Percentiles rank a stretch among this genome's conserved stretches.
Conservation (phyloP, 169 alveolate species). For the Eimeria brunetti region DNA sequence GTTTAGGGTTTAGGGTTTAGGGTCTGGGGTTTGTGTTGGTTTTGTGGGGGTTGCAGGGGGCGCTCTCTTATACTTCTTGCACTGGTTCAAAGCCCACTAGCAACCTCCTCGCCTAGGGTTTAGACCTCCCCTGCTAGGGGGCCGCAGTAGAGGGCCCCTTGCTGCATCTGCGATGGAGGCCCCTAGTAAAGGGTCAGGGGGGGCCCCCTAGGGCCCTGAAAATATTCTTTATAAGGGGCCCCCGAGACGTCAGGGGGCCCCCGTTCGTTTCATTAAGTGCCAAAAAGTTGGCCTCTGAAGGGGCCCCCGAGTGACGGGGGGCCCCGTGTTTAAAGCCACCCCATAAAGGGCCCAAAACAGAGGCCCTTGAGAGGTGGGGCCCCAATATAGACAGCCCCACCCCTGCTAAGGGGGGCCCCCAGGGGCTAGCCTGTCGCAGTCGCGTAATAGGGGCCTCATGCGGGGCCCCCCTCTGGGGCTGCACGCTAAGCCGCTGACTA, state of each 20-base stretch:
- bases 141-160: not conserved
- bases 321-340: not conserved
- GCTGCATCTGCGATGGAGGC: not conserved
- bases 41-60: slow-evolving; percentile 35
- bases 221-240: not conserved
- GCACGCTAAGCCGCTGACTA: not conserved
- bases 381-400: not conserved
- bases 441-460: not conserved
- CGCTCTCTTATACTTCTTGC: slow-evolving; percentile 24
- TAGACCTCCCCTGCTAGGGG: not conserved
- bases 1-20: slow-evolving; percentile 2
- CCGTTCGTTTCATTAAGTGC: not conserved
- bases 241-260: not conserved
- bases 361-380: not conserved
- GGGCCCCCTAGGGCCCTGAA: not conserved
- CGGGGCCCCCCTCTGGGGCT: not conserved
- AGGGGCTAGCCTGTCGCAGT: not conserved
- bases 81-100: slow-evolving; percentile 23
- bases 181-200: not conserved
- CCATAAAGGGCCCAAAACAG: too few species aligned
- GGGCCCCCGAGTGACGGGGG: not conserved
- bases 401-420: not conserved
- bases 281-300: not conserved
- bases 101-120: not conserved
- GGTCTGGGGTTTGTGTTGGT: slow-evolving; percentile 5